phyloP scores from a whole-genome alignment of 2,329 filamentous ascomycete genomes.

The Cordyceps farinosa region DNA sequence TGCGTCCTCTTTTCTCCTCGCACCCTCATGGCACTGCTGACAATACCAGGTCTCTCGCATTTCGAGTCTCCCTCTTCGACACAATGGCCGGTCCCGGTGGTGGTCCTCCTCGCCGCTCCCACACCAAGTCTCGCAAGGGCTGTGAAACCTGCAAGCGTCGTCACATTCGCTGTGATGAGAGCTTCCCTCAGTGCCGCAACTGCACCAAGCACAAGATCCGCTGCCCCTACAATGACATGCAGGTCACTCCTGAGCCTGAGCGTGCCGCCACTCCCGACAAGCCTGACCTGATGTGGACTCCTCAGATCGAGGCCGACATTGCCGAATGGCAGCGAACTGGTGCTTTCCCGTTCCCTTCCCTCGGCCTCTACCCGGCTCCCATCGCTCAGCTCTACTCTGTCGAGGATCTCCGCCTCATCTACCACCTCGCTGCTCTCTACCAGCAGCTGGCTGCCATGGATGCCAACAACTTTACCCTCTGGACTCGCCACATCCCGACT shows the following conservation, averaged over 20 bases:
- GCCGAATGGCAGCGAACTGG: constrained; percentile 81
- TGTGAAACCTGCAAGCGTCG: constrained; percentile 97
- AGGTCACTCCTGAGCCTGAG: constrained; percentile 59
- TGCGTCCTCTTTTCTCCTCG: constrained; percentile 24
- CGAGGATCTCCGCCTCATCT: constrained; percentile 81
- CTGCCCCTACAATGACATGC: constrained; percentile 93
- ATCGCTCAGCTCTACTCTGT: constrained; percentile 69
- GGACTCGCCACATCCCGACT: constrained; percentile 87
- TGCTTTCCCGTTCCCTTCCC: constrained; percentile 77
- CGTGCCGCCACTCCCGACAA: constrained; percentile 59
- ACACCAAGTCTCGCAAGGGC: constrained; percentile 98
- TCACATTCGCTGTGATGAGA: constrained; percentile 97
- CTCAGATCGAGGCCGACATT: constrained; percentile 77
- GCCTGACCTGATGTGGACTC: constrained; percentile 76
- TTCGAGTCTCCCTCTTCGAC: constrained; percentile 20
- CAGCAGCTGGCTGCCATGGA: constrained; percentile 74
- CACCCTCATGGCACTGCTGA: not conserved
- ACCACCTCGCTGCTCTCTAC: constrained; percentile 84
- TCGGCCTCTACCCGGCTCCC: constrained; percentile 72
- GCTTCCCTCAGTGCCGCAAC: constrained; percentile 96
- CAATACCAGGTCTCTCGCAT: constrained; percentile 28
- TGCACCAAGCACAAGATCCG: constrained; percentile 98
- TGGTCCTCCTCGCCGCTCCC: constrained; percentile 85
- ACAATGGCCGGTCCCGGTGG: constrained; percentile 91
- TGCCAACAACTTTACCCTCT: constrained; percentile 81